A percentile compares a stretch with the other conserved stretches of the same genome.
Evolutionary conservation across 2,329 filamentous ascomycete genomes (phyloP).

Genomic region (Neofusicoccum kwambonambiense): DNA sequence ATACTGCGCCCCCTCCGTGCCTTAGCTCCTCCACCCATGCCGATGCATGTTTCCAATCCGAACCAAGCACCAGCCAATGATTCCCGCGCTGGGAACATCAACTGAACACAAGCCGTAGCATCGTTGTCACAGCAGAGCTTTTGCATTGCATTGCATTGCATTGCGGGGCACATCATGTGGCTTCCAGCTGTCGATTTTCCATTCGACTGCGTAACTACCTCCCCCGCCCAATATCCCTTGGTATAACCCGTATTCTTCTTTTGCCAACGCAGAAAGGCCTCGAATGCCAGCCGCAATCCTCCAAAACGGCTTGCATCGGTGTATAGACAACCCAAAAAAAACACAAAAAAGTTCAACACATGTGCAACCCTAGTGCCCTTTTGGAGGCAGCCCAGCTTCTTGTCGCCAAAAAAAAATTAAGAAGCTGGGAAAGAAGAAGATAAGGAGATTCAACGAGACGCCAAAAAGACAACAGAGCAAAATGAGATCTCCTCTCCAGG

Average conservation of each 20-base stretch:
- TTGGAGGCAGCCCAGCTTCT: constrained; percentile 8
- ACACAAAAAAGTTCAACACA: background rate
- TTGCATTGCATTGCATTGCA: constrained; percentile 5
- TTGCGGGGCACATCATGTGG: constrained; percentile 6
- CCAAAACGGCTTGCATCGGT: constrained; percentile 7
- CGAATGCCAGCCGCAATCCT: constrained; percentile 8
- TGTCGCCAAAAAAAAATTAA: background rate
- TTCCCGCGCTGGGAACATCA: background rate
- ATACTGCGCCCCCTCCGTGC: background rate
- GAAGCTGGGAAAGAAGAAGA: background rate
- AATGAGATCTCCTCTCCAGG: constrained; percentile 13
- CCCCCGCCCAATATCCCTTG: constrained; percentile 15
- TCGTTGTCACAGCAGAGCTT: constrained; percentile 2
- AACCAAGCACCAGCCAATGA: background rate
- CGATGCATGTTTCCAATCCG: background rate
- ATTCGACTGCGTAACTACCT: constrained; percentile 12
- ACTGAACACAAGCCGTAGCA: constrained; percentile 13
- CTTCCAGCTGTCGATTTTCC: constrained; percentile 10
- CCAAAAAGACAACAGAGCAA: background rate
- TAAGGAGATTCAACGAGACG: background rate
- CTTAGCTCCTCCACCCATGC: background rate
- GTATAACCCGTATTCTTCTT: constrained; percentile 15
- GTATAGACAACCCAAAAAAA: constrained; percentile 7
- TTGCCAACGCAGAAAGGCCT: constrained; percentile 2
- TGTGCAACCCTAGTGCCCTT: constrained; percentile 17